Evolutionary conservation across 2,329 filamentous ascomycete genomes (phyloP), one percentile per base, ranked within the genome.

Genomic region (Hypoxylon sp.): DNA sequence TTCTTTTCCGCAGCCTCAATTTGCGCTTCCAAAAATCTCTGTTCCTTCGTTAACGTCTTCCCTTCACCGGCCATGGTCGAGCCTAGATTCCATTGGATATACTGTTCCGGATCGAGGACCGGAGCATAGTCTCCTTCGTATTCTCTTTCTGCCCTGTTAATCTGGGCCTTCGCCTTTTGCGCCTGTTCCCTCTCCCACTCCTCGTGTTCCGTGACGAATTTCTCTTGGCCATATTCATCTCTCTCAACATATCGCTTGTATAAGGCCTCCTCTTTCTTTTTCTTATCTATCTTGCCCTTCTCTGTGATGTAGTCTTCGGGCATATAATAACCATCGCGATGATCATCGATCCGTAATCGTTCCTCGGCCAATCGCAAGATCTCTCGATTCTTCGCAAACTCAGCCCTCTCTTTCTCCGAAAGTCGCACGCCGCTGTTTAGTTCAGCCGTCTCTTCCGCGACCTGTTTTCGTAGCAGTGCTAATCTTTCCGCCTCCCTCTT

Each of bases 281-380:
- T 94, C 73, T 87, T 86, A 77, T 97, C 92, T 68, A 97, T 90
- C 76, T 97, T 96, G 21, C 93, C 94, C 80, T 95, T 94, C 77
- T 97, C 94, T 0, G 93, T 97, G 68, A 97, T 95, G 77, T 97
- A 97, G 78, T 98, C 94, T 70, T 98, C 94, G 0, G 95, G 96
- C 82, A 99, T 90, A 71, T 91, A 87, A 80, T 98, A 99, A 1
- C 95, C 95, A 81, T 98, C 94, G 19, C 91, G 87, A 78, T 97
- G 90, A 73, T 98, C 95, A 77, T 98, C 94, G 70, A 99, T 97
- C 46, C 88, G 88, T 60, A 95, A 83, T 21, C 95, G 87, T 78
- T 97, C 93, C 80, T 98, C 93, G 0, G 93, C 93, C 45, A 97
- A 84, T 36, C 90, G 86, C 45, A 97, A 81, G 25, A 94, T 85